Evolutionary conservation across 1,284 basidiomycete species (phyloP).

Genomic region (Clitocybe nebularis): DNA sequence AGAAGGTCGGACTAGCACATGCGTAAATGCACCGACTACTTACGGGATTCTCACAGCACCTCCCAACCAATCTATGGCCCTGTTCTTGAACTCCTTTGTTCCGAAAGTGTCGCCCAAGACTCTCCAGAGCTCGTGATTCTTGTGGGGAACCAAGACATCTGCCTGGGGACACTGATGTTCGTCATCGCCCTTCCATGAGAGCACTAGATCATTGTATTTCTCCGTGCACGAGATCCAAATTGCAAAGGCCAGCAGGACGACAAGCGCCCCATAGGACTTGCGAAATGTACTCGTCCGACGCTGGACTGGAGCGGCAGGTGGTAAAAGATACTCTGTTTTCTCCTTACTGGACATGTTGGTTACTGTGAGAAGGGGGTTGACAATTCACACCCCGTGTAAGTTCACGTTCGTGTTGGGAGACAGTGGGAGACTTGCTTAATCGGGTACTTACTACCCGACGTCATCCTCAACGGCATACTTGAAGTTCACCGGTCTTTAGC

Average conservation of each 20-base stretch:
- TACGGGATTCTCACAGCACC: constrained; percentile 48
- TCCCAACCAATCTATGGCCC: constrained; percentile 49
- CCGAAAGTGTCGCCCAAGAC: constrained; percentile 35
- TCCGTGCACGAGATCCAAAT: background rate
- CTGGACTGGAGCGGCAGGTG: too few relatives aligned
- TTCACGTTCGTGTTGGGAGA: too few relatives aligned
- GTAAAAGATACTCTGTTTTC: too few relatives aligned
- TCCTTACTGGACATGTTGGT: too few relatives aligned
- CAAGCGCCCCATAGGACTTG: too few relatives aligned
- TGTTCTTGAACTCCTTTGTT: constrained; percentile 40
- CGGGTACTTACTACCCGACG: too few relatives aligned
- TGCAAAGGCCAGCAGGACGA: background rate
- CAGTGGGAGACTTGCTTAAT: too few relatives aligned
- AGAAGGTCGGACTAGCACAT: background rate
- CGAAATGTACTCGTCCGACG: too few relatives aligned
- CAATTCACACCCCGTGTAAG: too few relatives aligned
- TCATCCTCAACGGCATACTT: too few relatives aligned
- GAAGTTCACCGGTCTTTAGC: too few relatives aligned
- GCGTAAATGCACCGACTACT: constrained; percentile 15
- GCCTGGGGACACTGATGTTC: constrained; percentile 40
- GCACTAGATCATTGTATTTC: background rate
- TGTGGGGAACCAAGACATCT: constrained; percentile 37
- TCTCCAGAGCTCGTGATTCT: constrained; percentile 39
- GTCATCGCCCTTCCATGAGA: background rate
- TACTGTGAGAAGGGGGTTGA: too few relatives aligned